A percentile compares a stretch with the other conserved stretches of the same genome.
Conservation (phyloP, 2,329 filamentous ascomycete genomes). For the Metarhizium humberi region DNA sequence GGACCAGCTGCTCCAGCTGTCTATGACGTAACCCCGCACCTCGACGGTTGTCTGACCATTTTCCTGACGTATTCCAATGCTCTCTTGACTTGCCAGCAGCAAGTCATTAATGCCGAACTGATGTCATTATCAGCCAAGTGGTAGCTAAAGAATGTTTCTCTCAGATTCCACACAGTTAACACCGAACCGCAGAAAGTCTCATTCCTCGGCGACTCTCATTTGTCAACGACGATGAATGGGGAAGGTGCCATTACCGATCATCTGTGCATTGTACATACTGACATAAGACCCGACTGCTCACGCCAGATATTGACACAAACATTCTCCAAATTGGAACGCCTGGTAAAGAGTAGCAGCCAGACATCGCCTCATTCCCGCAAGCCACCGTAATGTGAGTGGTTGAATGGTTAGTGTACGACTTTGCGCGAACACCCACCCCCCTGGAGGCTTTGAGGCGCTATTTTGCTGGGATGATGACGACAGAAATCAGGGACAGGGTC, state of each 20-base stretch:
- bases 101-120: not conserved
- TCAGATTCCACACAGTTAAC: too few species aligned
- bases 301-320: too few species aligned
- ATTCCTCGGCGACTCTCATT: too few species aligned
- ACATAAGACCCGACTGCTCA: too few species aligned
- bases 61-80: not conserved
- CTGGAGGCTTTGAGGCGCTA: not conserved
- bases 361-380: not conserved
- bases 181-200: too few species aligned
- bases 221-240: too few species aligned
- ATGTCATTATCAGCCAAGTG: not conserved
- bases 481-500: not conserved
- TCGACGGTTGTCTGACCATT: not conserved
- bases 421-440: not conserved
- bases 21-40: not conserved
- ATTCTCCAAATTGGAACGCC: too few species aligned
- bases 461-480: not conserved
- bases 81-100: not conserved
- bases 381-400: not conserved
- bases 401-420: not conserved
- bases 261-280: not conserved
- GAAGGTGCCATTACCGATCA: too few species aligned
- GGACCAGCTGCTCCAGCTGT: not conserved
- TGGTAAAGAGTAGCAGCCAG: too few species aligned
- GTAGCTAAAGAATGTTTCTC: not conserved